Base-by-base conservation (phyloP, 768 basidiomycete genomes). In the Leccinum ochraceum region DNA sequence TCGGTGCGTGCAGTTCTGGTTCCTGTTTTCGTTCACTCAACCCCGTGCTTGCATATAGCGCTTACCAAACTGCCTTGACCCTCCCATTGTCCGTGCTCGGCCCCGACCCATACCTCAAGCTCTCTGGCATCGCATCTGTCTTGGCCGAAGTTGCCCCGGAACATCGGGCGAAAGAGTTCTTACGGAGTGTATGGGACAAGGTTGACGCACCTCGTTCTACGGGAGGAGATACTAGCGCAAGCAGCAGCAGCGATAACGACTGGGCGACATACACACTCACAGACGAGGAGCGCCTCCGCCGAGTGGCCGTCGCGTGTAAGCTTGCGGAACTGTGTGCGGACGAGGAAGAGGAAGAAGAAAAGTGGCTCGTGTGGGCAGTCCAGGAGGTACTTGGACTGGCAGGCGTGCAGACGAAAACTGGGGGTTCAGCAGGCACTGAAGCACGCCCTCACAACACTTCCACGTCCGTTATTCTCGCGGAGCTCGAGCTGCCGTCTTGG, bases 121-220 rank as follows among this genome's bases (percentile, higher is more conserved):
- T 83, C 0, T 84, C 87, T 0, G 89, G 89, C 3, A 83, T 91
- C 13, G 88, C 83, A 2, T 80, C 87, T 28, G 75, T 80, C 3
- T 77, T 90, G 51, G 86, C 83, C 2, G 84, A 83, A 54, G 79
- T 87, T 0, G 70, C 78, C 16, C 70, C 69, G 3, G 63, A 61
- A 36, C 65, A 53, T 59, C 69, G 54, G 60, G 76, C 69, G 58
- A 74, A 58, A 60, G 72, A 63, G 3, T 63, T 61, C 3, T 49
- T 78, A 34, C 66, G 48, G 28, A 62, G 56, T 52, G 64, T 60
- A 34, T 68, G 71, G 75, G 62, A 70, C 8, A 63, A 20, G 52
- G 69, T 57, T 11, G 62, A 48, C 8, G 9, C 8, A 49, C 20
- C 60, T 10, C 4, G 11, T 48, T n/a, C 56, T 1, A 3, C 22